These are phyloP conservation scores for Jasminum sambac DNA, from an alignment of 257 asterid genomes.

Conservation along the genomic window DNA sequence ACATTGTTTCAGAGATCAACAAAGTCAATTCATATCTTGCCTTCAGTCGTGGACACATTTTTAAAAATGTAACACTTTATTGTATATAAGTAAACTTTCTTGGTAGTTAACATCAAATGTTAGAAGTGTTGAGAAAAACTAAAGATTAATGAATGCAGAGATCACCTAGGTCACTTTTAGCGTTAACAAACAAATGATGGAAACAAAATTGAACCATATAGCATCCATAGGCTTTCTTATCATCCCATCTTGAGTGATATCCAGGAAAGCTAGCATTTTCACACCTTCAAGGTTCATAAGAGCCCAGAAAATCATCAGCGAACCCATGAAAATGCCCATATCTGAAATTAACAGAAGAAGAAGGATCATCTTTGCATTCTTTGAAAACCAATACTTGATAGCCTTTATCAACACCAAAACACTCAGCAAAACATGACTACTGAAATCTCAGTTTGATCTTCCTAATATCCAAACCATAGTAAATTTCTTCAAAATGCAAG, in stretches of 20 bases:
- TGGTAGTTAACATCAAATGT: background rate
- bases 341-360: too few relatives aligned
- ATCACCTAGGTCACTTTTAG: slow-evolving; percentile 88
- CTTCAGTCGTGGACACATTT: background rate
- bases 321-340: too few relatives aligned
- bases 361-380: too few relatives aligned
- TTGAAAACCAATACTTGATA: too few relatives aligned
- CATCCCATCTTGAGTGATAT: slow-evolving; percentile 99
- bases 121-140: slow-evolving; percentile 8
- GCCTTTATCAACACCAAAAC: too few relatives aligned
- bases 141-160: slow-evolving; percentile 10
- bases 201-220: slow-evolving; percentile 97
- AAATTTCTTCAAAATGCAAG: too few relatives aligned
- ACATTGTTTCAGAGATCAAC: slow-evolving; percentile 3
- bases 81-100: background rate
- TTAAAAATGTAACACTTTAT: background rate
- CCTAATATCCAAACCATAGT: too few relatives aligned
- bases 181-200: slow-evolving; percentile 92
- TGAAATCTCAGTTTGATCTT: too few relatives aligned
- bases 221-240: slow-evolving; percentile 82
- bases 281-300: too few relatives aligned
- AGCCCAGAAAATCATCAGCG: too few relatives aligned
- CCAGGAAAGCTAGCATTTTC: too few relatives aligned
- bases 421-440: too few relatives aligned
- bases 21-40: background rate